These are phyloP conservation scores for Rhizopogon vesiculosus DNA, from an alignment of 768 basidiomycete genomes.

Conservation along the genomic window DNA sequence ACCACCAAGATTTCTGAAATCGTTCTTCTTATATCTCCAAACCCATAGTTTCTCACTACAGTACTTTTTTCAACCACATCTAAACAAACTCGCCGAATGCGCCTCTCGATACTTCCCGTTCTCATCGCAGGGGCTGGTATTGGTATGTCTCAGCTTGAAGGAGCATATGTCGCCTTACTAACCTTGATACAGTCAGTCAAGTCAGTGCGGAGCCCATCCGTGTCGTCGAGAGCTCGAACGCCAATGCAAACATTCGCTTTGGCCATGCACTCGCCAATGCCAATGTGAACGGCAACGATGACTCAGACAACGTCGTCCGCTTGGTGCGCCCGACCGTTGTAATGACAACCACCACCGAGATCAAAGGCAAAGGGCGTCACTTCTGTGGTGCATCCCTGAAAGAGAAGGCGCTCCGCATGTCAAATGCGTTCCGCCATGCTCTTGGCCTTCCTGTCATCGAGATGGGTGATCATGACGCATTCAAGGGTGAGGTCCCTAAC, in stretches of 20 bases:
- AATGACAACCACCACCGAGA: constrained; percentile 6
- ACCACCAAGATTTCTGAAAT: neutral
- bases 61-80: neutral
- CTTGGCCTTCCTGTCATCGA: constrained; percentile 52
- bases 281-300: constrained; percentile 23
- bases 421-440: constrained; percentile 50
- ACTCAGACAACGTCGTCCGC: constrained; percentile 16
- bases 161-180: neutral
- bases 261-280: constrained; percentile 32
- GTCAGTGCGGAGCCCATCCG: constrained; percentile 49
- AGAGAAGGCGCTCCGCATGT: constrained; percentile 46
- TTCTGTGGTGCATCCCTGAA: constrained; percentile 32
- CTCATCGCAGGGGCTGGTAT: constrained; percentile 32
- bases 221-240: constrained; percentile 29
- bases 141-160: constrained; percentile 17
- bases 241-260: constrained; percentile 31
- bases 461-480: constrained; percentile 2
- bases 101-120: constrained; percentile 30
- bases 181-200: constrained; percentile 21
- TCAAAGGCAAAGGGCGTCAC: constrained; percentile 17
- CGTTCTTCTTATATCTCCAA: neutral
- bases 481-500: constrained; percentile 3
- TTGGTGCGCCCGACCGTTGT: constrained; percentile 11
- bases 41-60: neutral
- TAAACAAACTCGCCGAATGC: constrained; percentile 24